Percentiles rank a stretch among this genome's conserved stretches.
Conservation (phyloP, 1,284 basidiomycete genomes). For the Ceratobasidium sp. region DNA sequence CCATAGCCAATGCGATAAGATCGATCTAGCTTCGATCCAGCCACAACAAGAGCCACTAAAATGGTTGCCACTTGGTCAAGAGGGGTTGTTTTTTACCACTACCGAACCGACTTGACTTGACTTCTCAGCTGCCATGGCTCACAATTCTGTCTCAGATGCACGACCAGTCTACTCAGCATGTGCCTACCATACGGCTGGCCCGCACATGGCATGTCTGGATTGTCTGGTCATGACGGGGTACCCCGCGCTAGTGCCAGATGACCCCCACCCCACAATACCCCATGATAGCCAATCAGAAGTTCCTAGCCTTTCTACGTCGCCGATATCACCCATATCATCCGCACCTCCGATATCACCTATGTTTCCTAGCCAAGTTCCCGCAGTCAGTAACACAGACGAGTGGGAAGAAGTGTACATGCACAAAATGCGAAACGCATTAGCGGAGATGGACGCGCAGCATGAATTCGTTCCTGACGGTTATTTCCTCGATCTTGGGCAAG, state of each 20-base stretch:
- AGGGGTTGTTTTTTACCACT: too few species aligned
- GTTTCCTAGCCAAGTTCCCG: too few species aligned
- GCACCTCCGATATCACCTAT: too few species aligned
- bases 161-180: not conserved
- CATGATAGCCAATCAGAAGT: not conserved
- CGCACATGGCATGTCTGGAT: constrained; percentile 4
- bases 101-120: not conserved
- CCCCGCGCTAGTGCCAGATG: not conserved
- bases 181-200: not conserved
- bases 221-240: not conserved
- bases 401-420: not conserved
- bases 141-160: not conserved
- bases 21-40: too few species aligned
- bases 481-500: constrained; percentile 35
- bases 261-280: not conserved
- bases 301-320: not conserved
- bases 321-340: not conserved
- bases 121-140: not conserved
- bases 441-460: not conserved
- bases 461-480: not conserved
- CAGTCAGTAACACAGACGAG: constrained; percentile 15
- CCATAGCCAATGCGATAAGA: too few species aligned
- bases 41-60: too few species aligned
- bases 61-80: too few species aligned
- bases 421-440: not conserved